Conservation (phyloP, 345 rosid genomes). For the Brassica rapa region DNA sequence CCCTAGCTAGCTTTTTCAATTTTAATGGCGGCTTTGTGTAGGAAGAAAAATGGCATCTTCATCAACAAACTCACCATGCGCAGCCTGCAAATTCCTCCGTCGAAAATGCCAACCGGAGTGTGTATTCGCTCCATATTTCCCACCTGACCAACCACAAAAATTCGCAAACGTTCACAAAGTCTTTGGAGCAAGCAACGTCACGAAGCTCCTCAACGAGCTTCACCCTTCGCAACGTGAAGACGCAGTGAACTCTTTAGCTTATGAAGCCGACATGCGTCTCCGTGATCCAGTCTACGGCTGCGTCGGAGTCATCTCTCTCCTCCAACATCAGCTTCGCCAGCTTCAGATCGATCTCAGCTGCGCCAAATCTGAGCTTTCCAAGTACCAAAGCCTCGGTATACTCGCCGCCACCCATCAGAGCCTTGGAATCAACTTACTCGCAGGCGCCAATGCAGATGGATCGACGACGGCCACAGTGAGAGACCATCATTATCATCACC, state of each 20-base stretch:
- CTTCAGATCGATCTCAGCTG: constrained; percentile 59
- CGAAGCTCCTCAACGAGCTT: constrained; percentile 65
- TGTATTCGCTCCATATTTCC: constrained; percentile 69
- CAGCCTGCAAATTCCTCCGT: constrained; percentile 64
- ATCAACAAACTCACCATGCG: constrained; percentile 58
- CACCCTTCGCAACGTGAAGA: constrained; percentile 59
- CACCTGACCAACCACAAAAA: constrained; percentile 67
- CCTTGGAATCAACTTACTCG: constrained; percentile 64
- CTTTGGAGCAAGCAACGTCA: constrained; percentile 68
- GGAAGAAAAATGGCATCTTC: constrained; percentile 49
- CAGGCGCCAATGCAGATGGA: constrained; percentile 38
- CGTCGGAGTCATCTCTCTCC: constrained; percentile 71
- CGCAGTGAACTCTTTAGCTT: constrained; percentile 70
- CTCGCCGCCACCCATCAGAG: constrained; percentile 65
- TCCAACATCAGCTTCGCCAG: constrained; percentile 67
- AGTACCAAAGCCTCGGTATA: constrained; percentile 58
- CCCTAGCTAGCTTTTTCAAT: constrained; percentile 10
- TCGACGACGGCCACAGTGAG: constrained; percentile 40
- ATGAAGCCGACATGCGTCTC: constrained; percentile 78
- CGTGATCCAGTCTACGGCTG: constrained; percentile 93
- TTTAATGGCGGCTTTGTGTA: constrained; percentile 25
- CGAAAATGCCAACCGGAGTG: constrained; percentile 71
- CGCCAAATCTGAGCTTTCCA: constrained; percentile 62
- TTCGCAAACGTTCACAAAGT: constrained; percentile 63
- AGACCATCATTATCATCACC: constrained; percentile 59